Percentiles rank a stretch among this genome's conserved stretches.
These are phyloP conservation scores for Myriosclerotinia scirpicola DNA, from an alignment of 2,329 filamentous ascomycete genomes.

Conservation along the genomic window DNA sequence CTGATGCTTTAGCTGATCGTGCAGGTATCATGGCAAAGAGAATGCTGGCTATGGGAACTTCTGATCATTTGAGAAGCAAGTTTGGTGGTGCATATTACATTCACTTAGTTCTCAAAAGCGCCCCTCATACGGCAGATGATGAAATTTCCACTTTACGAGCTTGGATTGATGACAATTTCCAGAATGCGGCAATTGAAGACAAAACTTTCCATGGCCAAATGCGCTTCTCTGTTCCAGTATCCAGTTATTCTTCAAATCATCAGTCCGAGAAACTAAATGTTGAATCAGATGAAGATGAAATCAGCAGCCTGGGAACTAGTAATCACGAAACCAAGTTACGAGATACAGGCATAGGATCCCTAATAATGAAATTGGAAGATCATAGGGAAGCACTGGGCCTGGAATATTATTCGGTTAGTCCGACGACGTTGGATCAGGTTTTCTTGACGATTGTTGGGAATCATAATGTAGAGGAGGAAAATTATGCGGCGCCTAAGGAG, in stretches of 20 bases:
- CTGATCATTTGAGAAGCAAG: slow-evolving; percentile 67
- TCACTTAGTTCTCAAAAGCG: slow-evolving; percentile 73
- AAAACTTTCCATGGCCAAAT: slow-evolving; percentile 83
- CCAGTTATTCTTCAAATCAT: slow-evolving; percentile 44
- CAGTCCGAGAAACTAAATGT: neutral
- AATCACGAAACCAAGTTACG: slow-evolving; percentile 19
- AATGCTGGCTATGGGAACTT: slow-evolving; percentile 83
- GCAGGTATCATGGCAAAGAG: slow-evolving; percentile 82
- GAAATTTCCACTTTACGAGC: slow-evolving; percentile 65
- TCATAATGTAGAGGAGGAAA: slow-evolving; percentile 77
- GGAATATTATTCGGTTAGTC: slow-evolving; percentile 83
- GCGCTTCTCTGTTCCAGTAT: slow-evolving; percentile 69
- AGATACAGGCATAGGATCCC: slow-evolving; percentile 53
- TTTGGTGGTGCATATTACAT: slow-evolving; percentile 80
- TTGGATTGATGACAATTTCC: slow-evolving; percentile 65
- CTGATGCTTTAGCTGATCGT: slow-evolving; percentile 79
- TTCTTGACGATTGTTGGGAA: slow-evolving; percentile 82
- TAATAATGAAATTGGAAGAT: slow-evolving; percentile 74
- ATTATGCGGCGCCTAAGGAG: slow-evolving; percentile 43
- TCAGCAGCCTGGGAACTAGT: slow-evolving; percentile 27
- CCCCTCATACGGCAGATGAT: slow-evolving; percentile 67
- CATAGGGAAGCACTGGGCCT: slow-evolving; percentile 67
- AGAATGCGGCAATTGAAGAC: slow-evolving; percentile 66
- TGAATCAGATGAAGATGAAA: slow-evolving; percentile 29
- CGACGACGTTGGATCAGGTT: slow-evolving; percentile 86